A percentile compares a stretch with the other conserved stretches of the same genome.
Conservation (phyloP, 2,329 filamentous ascomycete species). For the Xylariaceae sp. region DNA sequence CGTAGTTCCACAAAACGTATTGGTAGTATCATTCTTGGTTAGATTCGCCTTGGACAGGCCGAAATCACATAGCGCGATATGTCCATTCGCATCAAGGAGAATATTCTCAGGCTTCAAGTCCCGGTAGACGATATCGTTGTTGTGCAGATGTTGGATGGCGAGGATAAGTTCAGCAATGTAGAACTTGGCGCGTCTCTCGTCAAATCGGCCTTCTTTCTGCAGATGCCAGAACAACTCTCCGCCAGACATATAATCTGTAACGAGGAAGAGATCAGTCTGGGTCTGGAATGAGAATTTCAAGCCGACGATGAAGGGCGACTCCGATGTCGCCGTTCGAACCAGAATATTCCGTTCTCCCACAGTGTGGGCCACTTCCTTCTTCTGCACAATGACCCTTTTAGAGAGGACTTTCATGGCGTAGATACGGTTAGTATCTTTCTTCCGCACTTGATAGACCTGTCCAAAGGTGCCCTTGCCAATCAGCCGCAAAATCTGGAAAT, state of each 20-base stretch:
- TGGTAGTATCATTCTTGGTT: constrained; percentile 94
- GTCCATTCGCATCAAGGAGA: constrained; percentile 89
- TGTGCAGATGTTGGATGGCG: constrained; percentile 88
- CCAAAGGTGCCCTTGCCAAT: constrained; percentile 98
- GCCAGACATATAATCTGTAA: constrained; percentile 99
- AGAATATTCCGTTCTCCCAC: constrained; percentile 96
- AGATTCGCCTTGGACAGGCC: constrained; percentile 96
- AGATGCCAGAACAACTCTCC: constrained; percentile 98
- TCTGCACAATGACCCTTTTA: constrained; percentile 99
- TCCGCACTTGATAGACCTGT: constrained; percentile 96
- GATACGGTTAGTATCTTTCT: constrained; percentile 91
- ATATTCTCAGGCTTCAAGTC: constrained; percentile 98
- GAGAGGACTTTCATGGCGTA: constrained; percentile 99
- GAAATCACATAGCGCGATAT: constrained; percentile 97
- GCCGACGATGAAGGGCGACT: constrained; percentile 96
- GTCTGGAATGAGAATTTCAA: constrained; percentile 99
- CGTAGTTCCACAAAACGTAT: constrained; percentile 97
- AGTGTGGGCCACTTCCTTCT: constrained; percentile 97
- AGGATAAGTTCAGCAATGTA: constrained; percentile 98
- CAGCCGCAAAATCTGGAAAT: constrained; percentile 92
- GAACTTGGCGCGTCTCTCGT: constrained; percentile 92
- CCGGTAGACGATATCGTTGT: constrained; percentile 96
- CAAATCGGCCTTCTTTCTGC: constrained; percentile 93
- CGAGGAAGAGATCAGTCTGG: constrained; percentile 91
- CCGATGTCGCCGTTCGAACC: constrained; percentile 88